Percentiles rank a stretch among this genome's conserved stretches.
phyloP scores from a whole-genome alignment of 2,329 filamentous ascomycete genomes.

The Pseudogymnoascus pannorum region DNA sequence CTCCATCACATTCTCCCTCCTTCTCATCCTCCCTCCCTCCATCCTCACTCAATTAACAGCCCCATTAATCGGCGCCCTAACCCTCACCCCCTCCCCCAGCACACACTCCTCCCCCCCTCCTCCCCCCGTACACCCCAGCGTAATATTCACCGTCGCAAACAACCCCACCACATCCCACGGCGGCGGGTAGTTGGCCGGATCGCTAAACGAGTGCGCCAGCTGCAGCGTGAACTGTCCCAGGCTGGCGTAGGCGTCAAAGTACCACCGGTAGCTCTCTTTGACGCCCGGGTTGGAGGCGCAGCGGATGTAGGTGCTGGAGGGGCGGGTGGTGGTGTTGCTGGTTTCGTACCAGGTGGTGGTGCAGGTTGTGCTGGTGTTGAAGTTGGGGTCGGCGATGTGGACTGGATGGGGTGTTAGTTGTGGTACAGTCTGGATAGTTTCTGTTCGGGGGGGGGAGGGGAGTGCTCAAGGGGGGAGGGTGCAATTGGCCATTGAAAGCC shows the following conservation, averaged over 20 bases:
- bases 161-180: background rate
- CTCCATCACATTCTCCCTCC: no score
- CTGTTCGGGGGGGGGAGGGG: no score
- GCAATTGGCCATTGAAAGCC: background rate
- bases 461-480: background rate
- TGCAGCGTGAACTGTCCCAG: constrained; percentile 17
- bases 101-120: no score
- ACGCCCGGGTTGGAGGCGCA: constrained; percentile 6
- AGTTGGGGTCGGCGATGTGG: constrained; percentile 24
- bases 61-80: no score
- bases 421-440: no score
- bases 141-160: background rate
- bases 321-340: constrained; percentile 13
- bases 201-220: constrained; percentile 20
- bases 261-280: constrained; percentile 19
- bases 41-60: no score
- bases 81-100: no score
- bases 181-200: constrained; percentile 10
- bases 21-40: no score
- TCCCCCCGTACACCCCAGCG: background rate
- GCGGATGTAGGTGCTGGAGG: constrained; percentile 15
- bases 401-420: constrained; percentile 16
- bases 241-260: constrained; percentile 17
- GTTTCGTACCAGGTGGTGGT: constrained; percentile 18
- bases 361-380: constrained; percentile 24